A percentile compares a stretch with the other conserved stretches of the same genome.
These are phyloP conservation scores for Carex littledalei DNA, from an alignment of 176 grass and related monocot genomes.

Conservation along the genomic window DNA sequence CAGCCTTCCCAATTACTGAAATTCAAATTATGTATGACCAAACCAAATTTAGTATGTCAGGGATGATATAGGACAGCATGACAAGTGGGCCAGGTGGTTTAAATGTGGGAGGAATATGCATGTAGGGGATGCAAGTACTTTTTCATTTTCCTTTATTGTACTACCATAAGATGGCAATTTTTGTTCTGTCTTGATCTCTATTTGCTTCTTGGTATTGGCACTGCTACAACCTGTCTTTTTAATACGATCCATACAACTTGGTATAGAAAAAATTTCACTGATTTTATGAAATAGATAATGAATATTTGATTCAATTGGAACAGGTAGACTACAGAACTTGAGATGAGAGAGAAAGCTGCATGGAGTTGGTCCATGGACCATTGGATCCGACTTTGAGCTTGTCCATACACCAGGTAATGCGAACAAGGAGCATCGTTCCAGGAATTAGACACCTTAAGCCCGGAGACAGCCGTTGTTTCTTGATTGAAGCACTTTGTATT, in stretches of 20 bases:
- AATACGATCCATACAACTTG: not conserved
- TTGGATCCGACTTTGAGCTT: conserved; percentile 56
- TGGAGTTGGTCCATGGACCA: conserved; percentile 76
- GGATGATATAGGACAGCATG: conserved; percentile 45
- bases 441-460: too few species aligned
- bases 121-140: conserved; percentile 55
- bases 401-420: conserved; percentile 54
- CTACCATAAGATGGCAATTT: not conserved
- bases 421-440: too few species aligned
- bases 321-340: conserved; percentile 52
- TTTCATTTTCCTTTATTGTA: not conserved
- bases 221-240: not conserved
- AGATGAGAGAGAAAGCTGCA: conserved; percentile 64
- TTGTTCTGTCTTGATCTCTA: too few species aligned
- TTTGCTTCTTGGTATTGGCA: not conserved
- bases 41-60: conserved; percentile 17
- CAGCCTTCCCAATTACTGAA: not conserved
- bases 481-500: too few species aligned
- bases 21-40: not conserved
- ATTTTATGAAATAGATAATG: not conserved
- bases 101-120: conserved; percentile 75
- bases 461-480: too few species aligned
- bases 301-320: conserved; percentile 10
- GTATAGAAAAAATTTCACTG: not conserved
- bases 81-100: conserved; percentile 57